A percentile compares a stretch with the other conserved stretches of the same genome.
Conservation (phyloP, 495 filamentous ascomycete species). For the Penicillium mononematosum region DNA sequence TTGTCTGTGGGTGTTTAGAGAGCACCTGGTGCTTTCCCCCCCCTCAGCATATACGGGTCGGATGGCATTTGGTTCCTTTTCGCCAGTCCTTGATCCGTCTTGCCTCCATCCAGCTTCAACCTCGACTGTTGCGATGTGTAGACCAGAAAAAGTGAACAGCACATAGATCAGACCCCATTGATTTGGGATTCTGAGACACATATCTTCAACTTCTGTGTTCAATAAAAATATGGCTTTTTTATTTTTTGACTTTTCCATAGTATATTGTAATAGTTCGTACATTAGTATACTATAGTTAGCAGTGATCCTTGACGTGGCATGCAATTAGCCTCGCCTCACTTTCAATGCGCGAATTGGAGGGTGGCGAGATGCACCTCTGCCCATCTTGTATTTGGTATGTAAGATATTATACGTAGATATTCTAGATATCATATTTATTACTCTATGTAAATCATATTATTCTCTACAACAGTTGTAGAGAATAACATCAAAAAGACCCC, state of each 20-base stretch:
- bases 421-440: not conserved
- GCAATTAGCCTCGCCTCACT: constrained; percentile 14
- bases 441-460: not conserved
- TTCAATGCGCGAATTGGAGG: constrained; percentile 7
- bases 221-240: constrained; percentile 22
- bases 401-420: not conserved
- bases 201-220: constrained; percentile 21
- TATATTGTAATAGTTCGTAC: too few species aligned
- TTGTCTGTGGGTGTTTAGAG: not conserved
- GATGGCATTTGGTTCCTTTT: constrained; percentile 41
- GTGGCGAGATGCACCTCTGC: constrained; percentile 11
- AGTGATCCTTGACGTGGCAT: constrained; percentile 5
- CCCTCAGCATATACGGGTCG: constrained; percentile 29
- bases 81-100: constrained; percentile 29
- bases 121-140: constrained; percentile 25
- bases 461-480: not conserved
- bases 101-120: constrained; percentile 21
- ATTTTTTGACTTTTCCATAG: not conserved
- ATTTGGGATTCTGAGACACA: constrained; percentile 22
- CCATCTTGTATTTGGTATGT: not conserved
- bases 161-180: constrained; percentile 19
- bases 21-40: constrained; percentile 9
- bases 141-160: constrained; percentile 37
- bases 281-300: not conserved
- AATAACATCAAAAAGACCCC: not conserved